These are phyloP conservation scores for Salvia sclarea DNA, from an alignment of 305 asterid genomes.

Conservation along the genomic window DNA sequence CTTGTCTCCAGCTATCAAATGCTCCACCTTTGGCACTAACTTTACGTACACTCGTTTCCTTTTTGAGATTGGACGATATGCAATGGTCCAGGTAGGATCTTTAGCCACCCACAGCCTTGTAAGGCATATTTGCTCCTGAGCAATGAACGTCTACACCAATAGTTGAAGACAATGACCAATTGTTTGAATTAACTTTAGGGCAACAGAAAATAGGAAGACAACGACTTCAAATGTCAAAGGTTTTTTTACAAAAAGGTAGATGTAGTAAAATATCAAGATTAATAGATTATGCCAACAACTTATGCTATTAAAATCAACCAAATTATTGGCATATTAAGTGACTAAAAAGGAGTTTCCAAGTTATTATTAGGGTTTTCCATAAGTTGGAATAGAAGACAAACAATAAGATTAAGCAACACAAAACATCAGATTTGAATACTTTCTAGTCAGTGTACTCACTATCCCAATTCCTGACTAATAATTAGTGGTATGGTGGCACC, in stretches of 20 bases:
- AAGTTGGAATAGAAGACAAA: not conserved
- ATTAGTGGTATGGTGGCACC: slow-evolving; percentile 4
- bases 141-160: slow-evolving; percentile 77
- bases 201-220: slow-evolving; percentile 20
- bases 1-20: slow-evolving; percentile 57
- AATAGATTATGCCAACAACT: too few relatives aligned
- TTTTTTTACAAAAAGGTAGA: slow-evolving; percentile 20
- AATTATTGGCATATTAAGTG: not conserved
- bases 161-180: slow-evolving; percentile 26
- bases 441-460: slow-evolving; percentile 7
- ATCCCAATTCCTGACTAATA: slow-evolving; percentile 24
- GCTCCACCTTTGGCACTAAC: slow-evolving; percentile 60
- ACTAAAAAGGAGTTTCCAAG: not conserved
- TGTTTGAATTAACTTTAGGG: slow-evolving; percentile 23
- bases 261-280: not conserved
- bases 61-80: slow-evolving; percentile 60
- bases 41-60: slow-evolving; percentile 67
- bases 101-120: slow-evolving; percentile 77
- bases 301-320: slow-evolving; percentile 8
- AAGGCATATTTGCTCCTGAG: slow-evolving; percentile 88
- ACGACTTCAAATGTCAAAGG: slow-evolving; percentile 7
- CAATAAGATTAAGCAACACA: not conserved
- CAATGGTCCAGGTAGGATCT: slow-evolving; percentile 63
- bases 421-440: not conserved
- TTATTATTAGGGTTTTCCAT: slow-evolving; percentile 7